These are phyloP conservation scores for Wallacemonas sp. DNA, from an alignment of 208 protist genomes.

Conservation along the genomic window DNA sequence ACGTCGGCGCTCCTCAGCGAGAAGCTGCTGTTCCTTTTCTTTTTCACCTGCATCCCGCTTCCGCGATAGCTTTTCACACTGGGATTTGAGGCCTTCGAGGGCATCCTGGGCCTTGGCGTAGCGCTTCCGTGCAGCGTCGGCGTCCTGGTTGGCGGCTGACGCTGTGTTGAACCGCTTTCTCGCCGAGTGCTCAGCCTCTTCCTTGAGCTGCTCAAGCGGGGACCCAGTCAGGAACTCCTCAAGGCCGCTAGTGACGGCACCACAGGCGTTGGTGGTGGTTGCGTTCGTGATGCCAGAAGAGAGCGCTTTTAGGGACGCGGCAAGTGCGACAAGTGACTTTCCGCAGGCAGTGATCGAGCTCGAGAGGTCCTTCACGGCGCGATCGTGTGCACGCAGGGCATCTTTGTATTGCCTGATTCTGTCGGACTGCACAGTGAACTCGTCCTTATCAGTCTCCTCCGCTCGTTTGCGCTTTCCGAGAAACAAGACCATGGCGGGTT, in stretches of 20 bases:
- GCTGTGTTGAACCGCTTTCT: slow-evolving; percentile 19
- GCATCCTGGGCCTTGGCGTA: slow-evolving; percentile 21
- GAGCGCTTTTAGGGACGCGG: slow-evolving; percentile 21
- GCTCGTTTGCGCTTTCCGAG: slow-evolving; percentile 1
- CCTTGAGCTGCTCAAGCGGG: slow-evolving; percentile 24
- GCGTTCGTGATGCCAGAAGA: slow-evolving; percentile 16
- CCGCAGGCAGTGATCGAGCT: slow-evolving; percentile 16
- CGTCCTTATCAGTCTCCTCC: slow-evolving; percentile 2
- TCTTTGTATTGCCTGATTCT: slow-evolving; percentile 21
- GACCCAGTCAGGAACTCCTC: slow-evolving; percentile 21
- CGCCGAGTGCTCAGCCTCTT: slow-evolving; percentile 32
- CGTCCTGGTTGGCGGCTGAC: slow-evolving; percentile 13
- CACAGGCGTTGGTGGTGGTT: slow-evolving; percentile 18
- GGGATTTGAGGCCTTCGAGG: background rate
- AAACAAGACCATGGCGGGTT: slow-evolving; percentile 9
- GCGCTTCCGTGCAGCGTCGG: slow-evolving; percentile 22
- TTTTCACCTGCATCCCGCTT: slow-evolving; percentile 21
- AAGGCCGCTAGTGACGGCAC: slow-evolving; percentile 22
- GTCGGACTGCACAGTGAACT: slow-evolving; percentile 10
- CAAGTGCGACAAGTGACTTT: slow-evolving; percentile 21
- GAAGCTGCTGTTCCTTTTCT: slow-evolving; percentile 8
- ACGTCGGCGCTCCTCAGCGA: slow-evolving; percentile 16
- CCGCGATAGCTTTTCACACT: slow-evolving; percentile 24
- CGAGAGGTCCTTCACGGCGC: slow-evolving; percentile 31
- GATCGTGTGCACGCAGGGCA: slow-evolving; percentile 27